Percentiles rank a stretch among this genome's conserved stretches.
These are phyloP conservation scores for Serendipita sp. DNA, from an alignment of 768 basidiomycete species.

Conservation along the genomic window DNA sequence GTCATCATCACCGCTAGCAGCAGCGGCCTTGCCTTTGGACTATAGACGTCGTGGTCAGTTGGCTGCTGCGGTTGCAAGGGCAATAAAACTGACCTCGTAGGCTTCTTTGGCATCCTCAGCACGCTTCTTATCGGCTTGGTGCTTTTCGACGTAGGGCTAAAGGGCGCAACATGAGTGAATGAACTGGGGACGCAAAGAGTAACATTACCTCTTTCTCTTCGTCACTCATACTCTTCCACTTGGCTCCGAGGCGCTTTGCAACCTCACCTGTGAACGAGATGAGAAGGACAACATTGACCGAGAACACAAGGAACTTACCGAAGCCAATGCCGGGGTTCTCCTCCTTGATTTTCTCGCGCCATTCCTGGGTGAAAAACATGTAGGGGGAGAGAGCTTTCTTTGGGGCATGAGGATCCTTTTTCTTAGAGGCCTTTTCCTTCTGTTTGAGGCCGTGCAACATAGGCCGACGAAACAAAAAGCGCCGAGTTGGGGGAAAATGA, in stretches of 20 bases:
- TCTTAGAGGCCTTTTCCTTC: slow-evolving; percentile 30
- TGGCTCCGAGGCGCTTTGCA: slow-evolving; percentile 85
- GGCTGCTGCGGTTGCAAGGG: background rate
- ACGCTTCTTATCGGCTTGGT: slow-evolving; percentile 71
- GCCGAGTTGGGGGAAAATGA: background rate
- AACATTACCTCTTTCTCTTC: slow-evolving; percentile 72
- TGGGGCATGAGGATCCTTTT: slow-evolving; percentile 68
- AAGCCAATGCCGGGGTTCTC: slow-evolving; percentile 93
- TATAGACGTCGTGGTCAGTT: background rate
- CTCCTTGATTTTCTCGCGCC: slow-evolving; percentile 86
- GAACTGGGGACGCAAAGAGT: background rate
- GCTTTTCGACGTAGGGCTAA: slow-evolving; percentile 79
- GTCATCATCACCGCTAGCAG: slow-evolving; percentile 4
- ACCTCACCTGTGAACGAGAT: slow-evolving; percentile 47
- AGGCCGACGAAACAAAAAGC: slow-evolving; percentile 2
- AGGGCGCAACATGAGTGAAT: slow-evolving; percentile 7
- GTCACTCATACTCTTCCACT: slow-evolving; percentile 92
- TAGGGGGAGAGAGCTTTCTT: slow-evolving; percentile 92
- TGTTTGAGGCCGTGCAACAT: slow-evolving; percentile 18
- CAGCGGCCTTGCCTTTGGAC: background rate
- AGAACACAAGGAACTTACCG: slow-evolving; percentile 31
- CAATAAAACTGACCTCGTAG: slow-evolving; percentile 16
- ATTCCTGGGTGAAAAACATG: slow-evolving; percentile 97
- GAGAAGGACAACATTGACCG: slow-evolving; percentile 5
- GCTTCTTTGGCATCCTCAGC: slow-evolving; percentile 47